These are phyloP conservation scores for Calonectria crousiana DNA, from an alignment of 2,329 filamentous ascomycete species.

Conservation along the genomic window DNA sequence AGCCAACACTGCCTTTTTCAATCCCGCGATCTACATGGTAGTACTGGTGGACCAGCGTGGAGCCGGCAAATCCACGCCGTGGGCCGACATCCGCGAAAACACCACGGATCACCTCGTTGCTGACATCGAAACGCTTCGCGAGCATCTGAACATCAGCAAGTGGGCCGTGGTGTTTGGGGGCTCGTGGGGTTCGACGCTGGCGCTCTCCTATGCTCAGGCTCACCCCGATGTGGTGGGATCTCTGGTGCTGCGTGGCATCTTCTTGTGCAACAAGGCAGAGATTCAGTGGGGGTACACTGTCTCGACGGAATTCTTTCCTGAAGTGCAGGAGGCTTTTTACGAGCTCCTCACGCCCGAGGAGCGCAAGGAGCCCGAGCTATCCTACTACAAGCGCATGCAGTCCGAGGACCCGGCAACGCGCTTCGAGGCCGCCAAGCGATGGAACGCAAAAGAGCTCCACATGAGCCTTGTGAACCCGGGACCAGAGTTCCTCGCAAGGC, in stretches of 20 bases:
- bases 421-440: neutral
- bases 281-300: neutral
- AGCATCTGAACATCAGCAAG: neutral
- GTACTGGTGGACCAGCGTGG: neutral
- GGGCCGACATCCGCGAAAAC: conserved; percentile 1
- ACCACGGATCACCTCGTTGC: neutral
- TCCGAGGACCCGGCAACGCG: neutral
- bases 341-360: neutral
- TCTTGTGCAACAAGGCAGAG: neutral
- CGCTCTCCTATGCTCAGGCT: neutral
- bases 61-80: neutral
- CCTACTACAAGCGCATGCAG: conserved; percentile 1
- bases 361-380: neutral
- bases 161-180: neutral
- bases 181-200: neutral
- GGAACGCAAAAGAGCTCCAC: conserved; percentile 2
- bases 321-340: neutral
- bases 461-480: neutral
- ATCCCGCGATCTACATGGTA: neutral
- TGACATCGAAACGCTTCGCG: neutral
- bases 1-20: neutral
- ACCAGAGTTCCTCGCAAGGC: neutral
- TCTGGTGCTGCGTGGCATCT: neutral
- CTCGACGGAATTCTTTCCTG: neutral
- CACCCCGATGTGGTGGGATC: neutral